phyloP scores from a whole-genome alignment of 768 basidiomycete genomes.

The Cubamyces lactineus region DNA sequence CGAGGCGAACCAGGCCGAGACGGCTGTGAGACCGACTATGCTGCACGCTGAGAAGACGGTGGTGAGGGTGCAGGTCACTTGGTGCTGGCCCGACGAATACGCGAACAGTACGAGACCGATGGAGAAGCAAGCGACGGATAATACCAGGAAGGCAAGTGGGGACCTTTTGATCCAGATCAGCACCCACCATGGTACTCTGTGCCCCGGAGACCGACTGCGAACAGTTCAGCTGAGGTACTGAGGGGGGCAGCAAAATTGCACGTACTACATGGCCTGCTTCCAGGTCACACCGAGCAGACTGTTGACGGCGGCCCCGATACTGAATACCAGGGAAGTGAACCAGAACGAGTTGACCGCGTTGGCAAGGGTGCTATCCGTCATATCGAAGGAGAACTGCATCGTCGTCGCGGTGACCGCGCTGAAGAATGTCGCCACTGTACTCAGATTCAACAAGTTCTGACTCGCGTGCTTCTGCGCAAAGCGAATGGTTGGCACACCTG shows the following conservation, averaged over 20 bases:
- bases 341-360: conserved; percentile 72
- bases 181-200: conserved; percentile 83
- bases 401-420: conserved; percentile 76
- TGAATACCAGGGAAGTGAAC: conserved; percentile 78
- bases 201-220: conserved; percentile 68
- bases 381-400: conserved; percentile 65
- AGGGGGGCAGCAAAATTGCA: conserved; percentile 23
- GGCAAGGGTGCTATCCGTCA: conserved; percentile 41
- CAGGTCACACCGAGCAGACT: conserved; percentile 76
- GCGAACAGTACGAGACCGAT: conserved; percentile 77
- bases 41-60: conserved; percentile 78
- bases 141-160: conserved; percentile 79
- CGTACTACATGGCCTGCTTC: conserved; percentile 85
- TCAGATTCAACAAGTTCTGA: conserved; percentile 70
- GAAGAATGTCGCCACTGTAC: conserved; percentile 79
- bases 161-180: conserved; percentile 87
- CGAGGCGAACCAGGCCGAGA: conserved; percentile 74
- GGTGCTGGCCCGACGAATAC: conserved; percentile 67
- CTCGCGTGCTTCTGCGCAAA: conserved; percentile 70
- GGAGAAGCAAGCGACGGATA: conserved; percentile 84
- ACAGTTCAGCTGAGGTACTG: conserved; percentile 23
- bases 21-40: conserved; percentile 69
- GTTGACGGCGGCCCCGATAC: conserved; percentile 77
- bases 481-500: conserved; percentile 76
- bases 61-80: conserved; percentile 68